These are phyloP conservation scores for Tricholoma sp. DNA, from an alignment of 768 basidiomycete species.

Conservation along the genomic window DNA sequence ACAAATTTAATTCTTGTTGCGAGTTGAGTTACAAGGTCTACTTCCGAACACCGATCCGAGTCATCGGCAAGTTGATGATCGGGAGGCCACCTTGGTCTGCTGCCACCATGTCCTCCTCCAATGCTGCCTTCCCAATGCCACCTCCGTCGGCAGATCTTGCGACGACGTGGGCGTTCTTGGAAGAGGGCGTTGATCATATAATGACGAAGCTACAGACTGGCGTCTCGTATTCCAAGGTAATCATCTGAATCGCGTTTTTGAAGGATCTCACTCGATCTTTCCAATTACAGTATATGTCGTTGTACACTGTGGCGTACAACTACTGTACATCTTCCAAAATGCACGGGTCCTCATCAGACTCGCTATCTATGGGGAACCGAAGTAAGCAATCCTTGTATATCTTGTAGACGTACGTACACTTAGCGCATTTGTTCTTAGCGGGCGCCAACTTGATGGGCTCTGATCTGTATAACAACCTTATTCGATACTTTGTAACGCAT, in stretches of 20 bases:
- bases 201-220: constrained; percentile 89
- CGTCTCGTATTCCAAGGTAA: constrained; percentile 73
- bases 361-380: constrained; percentile 54
- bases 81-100: constrained; percentile 12
- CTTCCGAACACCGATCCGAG: constrained; percentile 11
- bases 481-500: constrained; percentile 84
- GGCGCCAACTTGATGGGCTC: constrained; percentile 97
- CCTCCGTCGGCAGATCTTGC: constrained; percentile 64
- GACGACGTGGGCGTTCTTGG: constrained; percentile 86
- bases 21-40: not conserved
- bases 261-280: constrained; percentile 4
- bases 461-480: constrained; percentile 94
- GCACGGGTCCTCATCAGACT: constrained; percentile 43
- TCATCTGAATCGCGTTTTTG: not conserved
- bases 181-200: constrained; percentile 87
- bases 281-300: constrained; percentile 67
- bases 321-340: constrained; percentile 91
- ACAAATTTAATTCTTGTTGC: not conserved
- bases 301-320: constrained; percentile 94
- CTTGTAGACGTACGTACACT: constrained; percentile 37
- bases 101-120: constrained; percentile 29
- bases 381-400: constrained; percentile 44
- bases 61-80: constrained; percentile 3
- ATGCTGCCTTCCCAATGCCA: constrained; percentile 49
- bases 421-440: constrained; percentile 37